These are phyloP conservation scores for Ophiobolus disseminans DNA, from an alignment of 2,329 filamentous ascomycete species.

Conservation along the genomic window DNA sequence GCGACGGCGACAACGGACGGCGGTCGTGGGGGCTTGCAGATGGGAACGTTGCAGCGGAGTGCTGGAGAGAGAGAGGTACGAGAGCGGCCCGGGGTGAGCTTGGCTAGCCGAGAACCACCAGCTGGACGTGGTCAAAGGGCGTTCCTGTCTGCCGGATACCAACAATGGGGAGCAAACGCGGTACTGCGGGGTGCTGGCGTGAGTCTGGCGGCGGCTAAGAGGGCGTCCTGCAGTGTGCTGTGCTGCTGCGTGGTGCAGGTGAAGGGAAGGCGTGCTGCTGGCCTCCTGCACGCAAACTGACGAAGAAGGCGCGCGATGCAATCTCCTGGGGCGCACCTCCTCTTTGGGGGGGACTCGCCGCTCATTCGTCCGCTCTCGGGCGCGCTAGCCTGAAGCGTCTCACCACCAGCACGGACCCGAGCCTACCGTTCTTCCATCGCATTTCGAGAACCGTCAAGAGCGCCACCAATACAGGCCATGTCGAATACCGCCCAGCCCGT, in stretches of 20 bases:
- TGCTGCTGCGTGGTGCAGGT: not conserved
- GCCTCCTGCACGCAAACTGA: conserved; percentile 16
- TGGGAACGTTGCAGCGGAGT: conserved; percentile 29
- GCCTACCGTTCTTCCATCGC: conserved; percentile 19
- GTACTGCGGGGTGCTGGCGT: not conserved
- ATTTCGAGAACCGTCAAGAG: conserved; percentile 25
- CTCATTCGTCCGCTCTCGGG: conserved; percentile 18
- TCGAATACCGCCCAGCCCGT: conserved; percentile 19
- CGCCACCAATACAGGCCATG: conserved; percentile 33
- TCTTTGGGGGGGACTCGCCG: conserved; percentile 20
- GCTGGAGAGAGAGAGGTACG: conserved; percentile 41
- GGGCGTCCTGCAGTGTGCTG: not conserved
- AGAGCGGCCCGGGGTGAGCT: conserved; percentile 35
- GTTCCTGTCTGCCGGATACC: conserved; percentile 7
- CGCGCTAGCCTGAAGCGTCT: conserved; percentile 24
- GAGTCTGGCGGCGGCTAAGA: not conserved
- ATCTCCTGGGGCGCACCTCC: conserved; percentile 37
- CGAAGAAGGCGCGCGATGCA: conserved; percentile 36
- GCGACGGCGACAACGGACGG: conserved; percentile 7
- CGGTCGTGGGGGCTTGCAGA: conserved; percentile 22
- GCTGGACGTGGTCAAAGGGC: conserved; percentile 29
- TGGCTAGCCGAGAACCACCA: conserved; percentile 42
- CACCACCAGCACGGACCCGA: conserved; percentile 18
- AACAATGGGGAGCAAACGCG: conserved; percentile 1
- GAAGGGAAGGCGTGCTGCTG: not conserved